Percentiles rank a stretch among this genome's conserved stretches.
Evolutionary conservation across 2,329 filamentous ascomycete species (phyloP).

Genomic region (Sporothrix euskadiensis): DNA sequence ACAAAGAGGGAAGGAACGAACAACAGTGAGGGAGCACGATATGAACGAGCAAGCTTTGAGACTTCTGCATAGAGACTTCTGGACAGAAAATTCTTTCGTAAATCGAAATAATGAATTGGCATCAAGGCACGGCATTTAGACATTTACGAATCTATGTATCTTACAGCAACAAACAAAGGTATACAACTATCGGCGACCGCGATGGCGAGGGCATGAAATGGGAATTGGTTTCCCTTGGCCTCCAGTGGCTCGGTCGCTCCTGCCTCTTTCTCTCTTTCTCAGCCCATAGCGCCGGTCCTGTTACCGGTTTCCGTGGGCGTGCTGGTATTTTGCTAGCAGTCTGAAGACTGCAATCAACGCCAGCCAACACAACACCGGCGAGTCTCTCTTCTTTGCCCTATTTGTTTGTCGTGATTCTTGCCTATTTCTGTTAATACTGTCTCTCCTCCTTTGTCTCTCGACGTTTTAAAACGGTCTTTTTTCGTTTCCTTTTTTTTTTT

Average conservation of each 20-base stretch:
- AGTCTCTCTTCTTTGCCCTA: not conserved
- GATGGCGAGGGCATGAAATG: not conserved
- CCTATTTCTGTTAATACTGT: not conserved
- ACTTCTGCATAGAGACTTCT: too few relatives aligned
- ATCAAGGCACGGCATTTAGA: not conserved
- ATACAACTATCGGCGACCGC: not conserved
- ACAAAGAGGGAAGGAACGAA: not conserved
- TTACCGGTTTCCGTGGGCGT: not conserved
- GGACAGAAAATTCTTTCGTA: not conserved
- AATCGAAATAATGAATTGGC: too few relatives aligned
- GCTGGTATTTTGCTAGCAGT: constrained; percentile 16
- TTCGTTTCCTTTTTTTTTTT: not conserved
- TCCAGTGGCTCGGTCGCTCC: not conserved
- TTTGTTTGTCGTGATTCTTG: not conserved
- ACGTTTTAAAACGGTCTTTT: not conserved
- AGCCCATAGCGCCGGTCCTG: constrained; percentile 9
- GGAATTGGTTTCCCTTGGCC: constrained; percentile 5
- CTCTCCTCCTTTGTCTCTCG: not conserved
- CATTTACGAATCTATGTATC: too few relatives aligned
- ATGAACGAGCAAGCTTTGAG: too few relatives aligned
- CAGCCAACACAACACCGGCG: not conserved
- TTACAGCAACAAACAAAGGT: not conserved
- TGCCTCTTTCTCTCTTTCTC: not conserved
- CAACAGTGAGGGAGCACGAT: too few relatives aligned
- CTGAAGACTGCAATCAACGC: not conserved